Base-by-base conservation (phyloP, 148 eudicot genomes). In the Selenicereus undatus region DNA sequence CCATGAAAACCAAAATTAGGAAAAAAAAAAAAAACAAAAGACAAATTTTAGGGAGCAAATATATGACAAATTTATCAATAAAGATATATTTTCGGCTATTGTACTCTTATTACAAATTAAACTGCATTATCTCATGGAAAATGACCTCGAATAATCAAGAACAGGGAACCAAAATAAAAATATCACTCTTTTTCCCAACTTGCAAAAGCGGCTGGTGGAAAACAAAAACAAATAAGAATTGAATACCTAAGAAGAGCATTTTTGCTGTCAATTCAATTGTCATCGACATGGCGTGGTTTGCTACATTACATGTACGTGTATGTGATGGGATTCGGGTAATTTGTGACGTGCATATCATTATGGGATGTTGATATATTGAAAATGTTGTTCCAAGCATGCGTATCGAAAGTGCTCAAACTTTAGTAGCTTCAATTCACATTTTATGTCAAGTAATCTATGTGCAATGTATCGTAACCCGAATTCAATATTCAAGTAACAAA, bases 161-260 rank as follows among this genome's bases (percentile, higher is more conserved):
- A 8, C 14, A 3, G 4, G 17, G 13, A 45, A 74, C 11, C 1
- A 3, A 10, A 11, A 21, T 13, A n/a, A 74, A 45, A 74, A 74
- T 74, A 35, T 48, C 60, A 73, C 16, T 73, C 54, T 1, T 74
- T 29, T 24, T 50, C 30, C 20, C 77, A 74, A 74, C 77, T 74
- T 74, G 77, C 62, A 74, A 22, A 51, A 74, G 50, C 73, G 12
- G n/a, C 76, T 22, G 35, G 17, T 9, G 30, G 35, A 45, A 74
- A 74, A n/a, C 14, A 48, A 48, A n/a, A 26, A 26, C 77, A 74
- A 74, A 74, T 18, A 24, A 22, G 22, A 74, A 29, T 74, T 74
- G 56, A 74, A 74, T 24, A 74, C 76, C 76, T 74, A 45, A n/a
- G 32, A 74, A 43, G 1, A 13, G 5, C 16, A 3, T 8, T 45